Percentiles rank a stretch among this genome's conserved stretches.
Evolutionary conservation across 2,329 filamentous ascomycete genomes (phyloP).

Genomic region (Fusarium algeriense): DNA sequence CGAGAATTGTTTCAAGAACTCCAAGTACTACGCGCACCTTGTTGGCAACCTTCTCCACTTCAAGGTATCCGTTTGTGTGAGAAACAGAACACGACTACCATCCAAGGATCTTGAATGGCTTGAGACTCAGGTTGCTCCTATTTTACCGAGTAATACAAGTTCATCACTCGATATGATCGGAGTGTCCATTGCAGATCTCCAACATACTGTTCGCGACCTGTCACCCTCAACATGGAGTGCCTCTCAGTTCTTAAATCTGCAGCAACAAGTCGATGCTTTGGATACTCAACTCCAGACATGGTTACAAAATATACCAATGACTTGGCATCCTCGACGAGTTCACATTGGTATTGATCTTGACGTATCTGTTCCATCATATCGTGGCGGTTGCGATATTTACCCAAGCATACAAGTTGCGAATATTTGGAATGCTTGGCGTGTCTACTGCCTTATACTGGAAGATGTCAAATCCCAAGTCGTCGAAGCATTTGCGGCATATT

Average conservation of each 20-base stretch:
- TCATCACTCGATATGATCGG: conserved; percentile 28
- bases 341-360: fast-evolving
- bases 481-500: fast-evolving
- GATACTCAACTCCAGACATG: conserved; percentile 12
- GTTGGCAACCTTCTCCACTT: conserved; percentile 32
- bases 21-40: not conserved
- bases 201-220: not conserved
- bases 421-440: conserved; percentile 36
- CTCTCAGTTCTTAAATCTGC: fast-evolving
- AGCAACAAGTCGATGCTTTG: not conserved
- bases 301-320: not conserved
- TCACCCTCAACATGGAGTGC: fast-evolving
- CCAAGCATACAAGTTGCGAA: conserved; percentile 33
- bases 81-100: not conserved
- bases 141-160: conserved; percentile 18
- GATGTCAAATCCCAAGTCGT: not conserved
- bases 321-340: conserved; percentile 10
- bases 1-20: not conserved
- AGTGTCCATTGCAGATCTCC: not conserved
- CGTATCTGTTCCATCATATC: not conserved
- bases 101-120: conserved; percentile 1
- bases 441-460: conserved; percentile 13
- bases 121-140: not conserved
- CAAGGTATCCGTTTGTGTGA: conserved; percentile 8
- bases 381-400: not conserved